A percentile compares a stretch with the other conserved stretches of the same genome.
Conservation (phyloP, 1,284 basidiomycete genomes). For the Sporisorium graminicola region DNA sequence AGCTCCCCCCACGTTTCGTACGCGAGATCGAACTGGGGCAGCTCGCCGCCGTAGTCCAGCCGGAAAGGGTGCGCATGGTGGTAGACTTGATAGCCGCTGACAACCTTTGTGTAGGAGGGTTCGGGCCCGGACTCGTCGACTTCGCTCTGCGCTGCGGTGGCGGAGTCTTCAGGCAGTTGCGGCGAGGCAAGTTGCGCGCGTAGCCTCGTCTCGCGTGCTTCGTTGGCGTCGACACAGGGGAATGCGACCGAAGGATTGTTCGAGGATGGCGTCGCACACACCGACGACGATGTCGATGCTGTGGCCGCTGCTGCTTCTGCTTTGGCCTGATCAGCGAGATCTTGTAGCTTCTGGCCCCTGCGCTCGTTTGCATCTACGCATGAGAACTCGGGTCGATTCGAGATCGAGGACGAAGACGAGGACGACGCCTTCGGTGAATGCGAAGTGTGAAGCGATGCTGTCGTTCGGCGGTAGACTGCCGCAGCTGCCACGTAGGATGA, state of each 20-base stretch:
- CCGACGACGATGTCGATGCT: conserved; percentile 6
- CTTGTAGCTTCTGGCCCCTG: conserved; percentile 46
- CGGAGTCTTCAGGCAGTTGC: neutral
- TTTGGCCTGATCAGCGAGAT: conserved; percentile 29
- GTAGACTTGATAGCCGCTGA: conserved; percentile 70
- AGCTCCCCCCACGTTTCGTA: conserved; percentile 98
- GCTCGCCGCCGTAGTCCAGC: conserved; percentile 79
- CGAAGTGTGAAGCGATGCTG: conserved; percentile 6
- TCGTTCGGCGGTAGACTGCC: neutral
- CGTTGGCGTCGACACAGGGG: conserved; percentile 68
- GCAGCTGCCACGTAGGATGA: neutral
- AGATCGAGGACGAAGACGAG: conserved; percentile 10
- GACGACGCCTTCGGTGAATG: neutral
- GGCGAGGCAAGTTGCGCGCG: conserved; percentile 40
- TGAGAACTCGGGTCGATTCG: conserved; percentile 48
- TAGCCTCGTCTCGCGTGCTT: conserved; percentile 56
- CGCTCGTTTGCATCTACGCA: conserved; percentile 67
- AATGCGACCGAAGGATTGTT: conserved; percentile 50
- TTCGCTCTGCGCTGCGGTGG: conserved; percentile 3
- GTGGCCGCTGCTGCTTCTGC: neutral
- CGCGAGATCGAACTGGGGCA: conserved; percentile 85
- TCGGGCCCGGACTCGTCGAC: conserved; percentile 69
- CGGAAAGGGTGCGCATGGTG: conserved; percentile 74
- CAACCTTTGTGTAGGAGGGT: conserved; percentile 71
- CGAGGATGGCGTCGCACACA: conserved; percentile 17